A percentile compares a stretch with the other conserved stretches of the same genome.
Evolutionary conservation across 2,329 filamentous ascomycete genomes (phyloP).

Genomic region (Zymoseptoria tritici): DNA sequence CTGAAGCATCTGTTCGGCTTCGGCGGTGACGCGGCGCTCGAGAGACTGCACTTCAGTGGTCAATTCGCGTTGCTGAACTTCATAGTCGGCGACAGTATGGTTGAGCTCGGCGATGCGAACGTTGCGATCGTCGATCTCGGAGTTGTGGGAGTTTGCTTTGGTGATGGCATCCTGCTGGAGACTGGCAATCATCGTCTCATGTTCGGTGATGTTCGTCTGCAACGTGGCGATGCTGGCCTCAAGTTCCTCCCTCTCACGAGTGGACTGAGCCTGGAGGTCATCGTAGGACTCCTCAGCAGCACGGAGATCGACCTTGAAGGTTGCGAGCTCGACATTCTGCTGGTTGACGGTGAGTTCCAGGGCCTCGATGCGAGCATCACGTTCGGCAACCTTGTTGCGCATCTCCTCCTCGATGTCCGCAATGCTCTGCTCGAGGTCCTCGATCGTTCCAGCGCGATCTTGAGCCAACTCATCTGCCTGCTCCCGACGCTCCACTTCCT

Average conservation of each 20-base stretch:
- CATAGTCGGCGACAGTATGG: slow-evolving; percentile 16
- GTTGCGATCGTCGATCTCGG: slow-evolving; percentile 29
- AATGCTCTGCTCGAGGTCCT: slow-evolving; percentile 31
- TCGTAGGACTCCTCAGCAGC: slow-evolving; percentile 17
- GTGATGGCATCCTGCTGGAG: slow-evolving; percentile 21
- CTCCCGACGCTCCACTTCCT: slow-evolving; percentile 34
- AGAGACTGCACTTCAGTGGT: slow-evolving; percentile 25
- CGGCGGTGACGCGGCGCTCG: slow-evolving; percentile 29
- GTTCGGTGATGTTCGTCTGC: slow-evolving; percentile 16
- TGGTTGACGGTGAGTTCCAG: slow-evolving; percentile 22
- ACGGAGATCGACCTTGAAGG: slow-evolving; percentile 21
- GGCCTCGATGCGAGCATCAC: slow-evolving; percentile 25
- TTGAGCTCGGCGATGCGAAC: slow-evolving; percentile 28
- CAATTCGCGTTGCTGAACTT: slow-evolving; percentile 18
- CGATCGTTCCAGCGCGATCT: slow-evolving; percentile 30
- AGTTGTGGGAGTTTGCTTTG: slow-evolving; percentile 22
- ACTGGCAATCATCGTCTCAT: slow-evolving; percentile 20
- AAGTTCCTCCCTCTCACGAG: slow-evolving; percentile 19
- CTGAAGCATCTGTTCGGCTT: slow-evolving; percentile 31
- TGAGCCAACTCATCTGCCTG: slow-evolving; percentile 31
- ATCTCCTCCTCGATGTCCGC: slow-evolving; percentile 25
- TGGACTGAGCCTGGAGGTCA: slow-evolving; percentile 10
- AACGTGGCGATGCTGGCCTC: slow-evolving; percentile 22
- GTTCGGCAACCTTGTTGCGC: slow-evolving; percentile 20
- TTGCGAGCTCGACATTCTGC: slow-evolving; percentile 21